Evolutionary conservation across 345 rosid species (phyloP).

Genomic region (Eutrema heterophyllum): DNA sequence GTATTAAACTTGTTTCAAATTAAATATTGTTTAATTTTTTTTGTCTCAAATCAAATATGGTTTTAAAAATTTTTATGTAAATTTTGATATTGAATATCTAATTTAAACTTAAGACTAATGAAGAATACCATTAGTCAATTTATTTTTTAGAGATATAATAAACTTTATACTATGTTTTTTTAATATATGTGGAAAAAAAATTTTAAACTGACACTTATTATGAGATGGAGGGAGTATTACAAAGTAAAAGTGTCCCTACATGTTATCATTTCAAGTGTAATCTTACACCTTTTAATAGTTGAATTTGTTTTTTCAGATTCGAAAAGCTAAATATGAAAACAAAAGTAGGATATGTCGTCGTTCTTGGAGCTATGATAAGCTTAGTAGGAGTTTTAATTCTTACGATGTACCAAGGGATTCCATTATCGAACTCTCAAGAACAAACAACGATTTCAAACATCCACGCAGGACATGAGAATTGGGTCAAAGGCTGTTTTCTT

Average conservation of each 20-base stretch:
- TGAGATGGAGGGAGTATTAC: too few relatives aligned
- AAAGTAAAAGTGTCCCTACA: background rate
- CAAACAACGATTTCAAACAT: background rate
- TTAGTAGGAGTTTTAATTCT: constrained; percentile 48
- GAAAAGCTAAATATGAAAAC: constrained; percentile 45
- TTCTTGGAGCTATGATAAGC: constrained; percentile 46
- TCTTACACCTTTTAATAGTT: background rate
- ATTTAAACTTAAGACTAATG: too few relatives aligned
- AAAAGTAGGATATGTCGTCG: constrained; percentile 38
- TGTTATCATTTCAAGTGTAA: background rate
- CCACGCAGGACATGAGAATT: constrained; percentile 30
- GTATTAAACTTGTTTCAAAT: too few relatives aligned
- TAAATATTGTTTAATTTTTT: too few relatives aligned
- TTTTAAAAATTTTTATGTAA: too few relatives aligned
- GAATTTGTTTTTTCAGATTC: constrained; percentile 18
- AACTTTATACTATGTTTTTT: too few relatives aligned
- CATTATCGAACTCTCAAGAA: constrained; percentile 15
- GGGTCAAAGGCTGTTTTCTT: constrained; percentile 45
- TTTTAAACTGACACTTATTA: too few relatives aligned
- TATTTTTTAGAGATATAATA: too few relatives aligned
- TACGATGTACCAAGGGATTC: constrained; percentile 47
- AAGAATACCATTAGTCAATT: too few relatives aligned
- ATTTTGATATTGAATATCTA: too few relatives aligned
- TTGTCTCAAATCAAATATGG: too few relatives aligned
- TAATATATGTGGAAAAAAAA: too few relatives aligned